These are phyloP conservation scores for Macrocybe sp. DNA, from an alignment of 1,284 basidiomycete genomes.

Conservation along the genomic window DNA sequence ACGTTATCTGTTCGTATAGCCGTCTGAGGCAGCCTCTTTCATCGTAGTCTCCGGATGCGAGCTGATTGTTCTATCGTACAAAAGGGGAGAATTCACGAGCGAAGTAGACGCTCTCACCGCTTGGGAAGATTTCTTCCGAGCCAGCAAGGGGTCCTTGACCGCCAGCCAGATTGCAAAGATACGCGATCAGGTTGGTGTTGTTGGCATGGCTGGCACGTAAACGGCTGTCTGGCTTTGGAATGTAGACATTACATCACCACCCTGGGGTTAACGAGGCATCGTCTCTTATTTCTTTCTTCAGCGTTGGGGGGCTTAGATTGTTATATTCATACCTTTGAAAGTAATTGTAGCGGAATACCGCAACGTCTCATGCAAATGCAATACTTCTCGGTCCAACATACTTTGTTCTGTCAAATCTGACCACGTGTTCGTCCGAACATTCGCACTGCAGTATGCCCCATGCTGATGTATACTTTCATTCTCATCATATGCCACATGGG, in stretches of 20 bases:
- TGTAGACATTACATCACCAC: not conserved
- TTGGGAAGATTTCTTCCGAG: constrained; percentile 74
- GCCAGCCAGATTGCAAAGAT: constrained; percentile 76
- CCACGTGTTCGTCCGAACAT: too few species aligned
- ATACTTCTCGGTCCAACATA: too few species aligned
- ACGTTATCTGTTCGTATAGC: constrained; percentile 24
- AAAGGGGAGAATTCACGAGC: constrained; percentile 39
- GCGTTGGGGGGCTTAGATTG: too few species aligned
- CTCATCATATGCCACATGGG: too few species aligned
- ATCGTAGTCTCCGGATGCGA: too few species aligned
- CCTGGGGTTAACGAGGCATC: not conserved
- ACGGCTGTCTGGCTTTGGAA: not conserved
- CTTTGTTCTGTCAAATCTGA: too few species aligned
- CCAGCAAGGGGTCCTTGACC: constrained; percentile 63
- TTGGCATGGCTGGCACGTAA: constrained; percentile 76
- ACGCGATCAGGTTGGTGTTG: constrained; percentile 67
- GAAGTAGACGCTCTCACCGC: constrained; percentile 53
- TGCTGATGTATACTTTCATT: too few species aligned
- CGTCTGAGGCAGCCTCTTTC: constrained; percentile 4
- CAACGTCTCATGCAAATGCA: too few species aligned
- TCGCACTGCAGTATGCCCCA: too few species aligned
- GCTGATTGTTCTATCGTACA: not conserved
- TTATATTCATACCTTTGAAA: too few species aligned
- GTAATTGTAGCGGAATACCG: too few species aligned
- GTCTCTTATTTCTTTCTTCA: not conserved